These are phyloP conservation scores for Trichoderma virens DNA, from an alignment of 495 filamentous ascomycete genomes.

Conservation along the genomic window DNA sequence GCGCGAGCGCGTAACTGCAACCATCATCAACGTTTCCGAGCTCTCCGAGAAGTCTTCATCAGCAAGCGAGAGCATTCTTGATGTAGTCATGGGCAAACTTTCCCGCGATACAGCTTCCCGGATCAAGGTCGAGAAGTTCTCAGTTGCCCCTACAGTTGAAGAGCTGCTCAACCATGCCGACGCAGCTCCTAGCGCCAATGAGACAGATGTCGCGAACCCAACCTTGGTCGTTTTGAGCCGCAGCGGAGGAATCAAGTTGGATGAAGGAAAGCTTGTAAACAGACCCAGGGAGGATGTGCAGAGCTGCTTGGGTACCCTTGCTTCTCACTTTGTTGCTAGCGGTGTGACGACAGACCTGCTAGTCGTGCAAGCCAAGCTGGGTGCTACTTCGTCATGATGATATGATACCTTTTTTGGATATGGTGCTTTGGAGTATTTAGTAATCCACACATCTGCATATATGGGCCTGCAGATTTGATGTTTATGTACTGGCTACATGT, in stretches of 20 bases:
- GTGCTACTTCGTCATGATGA: not conserved
- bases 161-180: slow-evolving; percentile 2
- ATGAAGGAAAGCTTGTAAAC: not conserved
- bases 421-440: not conserved
- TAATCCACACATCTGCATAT: not conserved
- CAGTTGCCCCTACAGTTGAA: not conserved
- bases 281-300: not conserved
- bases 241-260: not conserved
- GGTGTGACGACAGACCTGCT: not conserved
- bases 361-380: not conserved
- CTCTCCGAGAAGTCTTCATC: not conserved
- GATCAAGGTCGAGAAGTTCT: not conserved
- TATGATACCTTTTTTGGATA: slow-evolving; percentile 1
- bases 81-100: not conserved
- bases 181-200: not conserved
- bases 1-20: slow-evolving; percentile 68
- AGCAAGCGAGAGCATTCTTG: not conserved
- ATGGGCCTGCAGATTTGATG: not conserved
- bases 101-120: not conserved
- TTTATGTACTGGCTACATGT: not conserved
- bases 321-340: slow-evolving; percentile 1
- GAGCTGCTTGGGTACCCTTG: not conserved
- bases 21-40: slow-evolving; percentile 47
- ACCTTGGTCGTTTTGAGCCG: not conserved
- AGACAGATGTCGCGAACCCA: not conserved